Evolutionary conservation across 768 basidiomycete genomes (phyloP), one percentile per base, ranked within the genome.

Genomic region (Rossbeevera mucosa): DNA sequence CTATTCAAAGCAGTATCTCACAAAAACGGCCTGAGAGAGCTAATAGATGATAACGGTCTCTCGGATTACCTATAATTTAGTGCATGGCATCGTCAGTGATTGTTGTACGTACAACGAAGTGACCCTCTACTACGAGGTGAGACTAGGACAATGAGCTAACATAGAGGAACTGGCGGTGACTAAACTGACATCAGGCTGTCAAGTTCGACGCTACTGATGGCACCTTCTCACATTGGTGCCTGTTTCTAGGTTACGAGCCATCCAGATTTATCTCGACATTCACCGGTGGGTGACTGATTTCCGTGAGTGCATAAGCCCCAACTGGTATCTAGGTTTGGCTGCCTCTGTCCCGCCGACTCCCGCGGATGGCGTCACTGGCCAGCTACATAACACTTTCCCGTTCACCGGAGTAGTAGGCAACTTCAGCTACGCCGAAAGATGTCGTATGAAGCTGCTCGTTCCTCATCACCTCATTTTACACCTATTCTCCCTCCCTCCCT

Each of bases 401-500:
- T 43, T 20, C 41, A 13, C 41, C 36, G 44, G 20, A 31, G 50
- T 44, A 44, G 29, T 51, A 47, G 40, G 13, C 44, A 25, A n/a
- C n/a, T n/a, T 18, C 45, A 40, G 31, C 38, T 20, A 45, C 47
- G 43, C 21, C 30, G 20, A 60, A 25, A 40, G 25, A 54, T 64
- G 61, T 47, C 51, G 20, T 25, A 48, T 26, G 51, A 30, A 43
- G 48, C 43, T 38, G 26, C 51, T 30, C 22, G 24, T 41, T 29
- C 44, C 28, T 56, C 49, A 18, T 62, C 48, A 48, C 50, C 48
- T 50, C 42, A 51, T 26, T 41, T 50, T 16, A 33, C 9, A 31
- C 28, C 51, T 50, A 22, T 29, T 42, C 64, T 57, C 42, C 61
- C 60, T 44, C 56, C 53, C 21, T 59, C 11, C 47, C 58, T 63